Conservation (phyloP, 2,329 filamentous ascomycete species). For the Paraphoma chrysanthemicola region DNA sequence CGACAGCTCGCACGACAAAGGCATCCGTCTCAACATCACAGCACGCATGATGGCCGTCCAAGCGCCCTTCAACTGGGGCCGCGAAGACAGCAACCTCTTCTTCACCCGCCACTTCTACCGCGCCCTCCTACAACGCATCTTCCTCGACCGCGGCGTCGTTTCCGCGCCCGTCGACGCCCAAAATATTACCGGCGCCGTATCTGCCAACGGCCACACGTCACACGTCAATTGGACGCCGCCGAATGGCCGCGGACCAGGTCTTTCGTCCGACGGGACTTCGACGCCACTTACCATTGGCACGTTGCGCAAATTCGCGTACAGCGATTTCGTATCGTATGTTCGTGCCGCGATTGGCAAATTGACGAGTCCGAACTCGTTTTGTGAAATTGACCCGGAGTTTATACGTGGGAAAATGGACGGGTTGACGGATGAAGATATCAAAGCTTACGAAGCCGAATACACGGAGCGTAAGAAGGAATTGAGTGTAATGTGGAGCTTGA, state of each 20-base stretch:
- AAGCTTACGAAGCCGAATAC: slow-evolving; percentile 72
- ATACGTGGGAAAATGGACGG: slow-evolving; percentile 70
- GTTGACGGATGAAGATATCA: slow-evolving; percentile 78
- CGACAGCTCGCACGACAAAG: slow-evolving; percentile 43
- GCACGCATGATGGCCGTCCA: slow-evolving; percentile 98
- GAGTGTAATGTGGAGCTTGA: slow-evolving; percentile 88
- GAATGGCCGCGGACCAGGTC: slow-evolving; percentile 57
- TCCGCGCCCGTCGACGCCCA: slow-evolving; percentile 56
- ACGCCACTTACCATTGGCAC: slow-evolving; percentile 87
- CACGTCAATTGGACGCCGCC: slow-evolving; percentile 45
- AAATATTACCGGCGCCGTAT: slow-evolving; percentile 47
- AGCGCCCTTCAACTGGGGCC: slow-evolving; percentile 90
- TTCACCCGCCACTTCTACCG: slow-evolving; percentile 95
- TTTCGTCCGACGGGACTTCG: slow-evolving; percentile 61
- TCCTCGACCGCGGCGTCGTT: slow-evolving; percentile 83
- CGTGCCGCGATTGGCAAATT: slow-evolving; percentile 82
- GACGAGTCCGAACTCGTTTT: slow-evolving; percentile 39
- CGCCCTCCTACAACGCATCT: slow-evolving; percentile 88
- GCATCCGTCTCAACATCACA: slow-evolving; percentile 90
- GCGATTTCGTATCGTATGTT: slow-evolving; percentile 77
- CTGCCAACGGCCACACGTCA: slow-evolving; percentile 41
- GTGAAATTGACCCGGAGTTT: slow-evolving; percentile 49
- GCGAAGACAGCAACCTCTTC: slow-evolving; percentile 80
- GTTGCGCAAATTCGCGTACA: slow-evolving; percentile 80
- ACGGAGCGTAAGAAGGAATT: slow-evolving; percentile 77